These are phyloP conservation scores for Candida tammaniensis DNA, from an alignment of 805 yeast genomes.

Conservation along the genomic window DNA sequence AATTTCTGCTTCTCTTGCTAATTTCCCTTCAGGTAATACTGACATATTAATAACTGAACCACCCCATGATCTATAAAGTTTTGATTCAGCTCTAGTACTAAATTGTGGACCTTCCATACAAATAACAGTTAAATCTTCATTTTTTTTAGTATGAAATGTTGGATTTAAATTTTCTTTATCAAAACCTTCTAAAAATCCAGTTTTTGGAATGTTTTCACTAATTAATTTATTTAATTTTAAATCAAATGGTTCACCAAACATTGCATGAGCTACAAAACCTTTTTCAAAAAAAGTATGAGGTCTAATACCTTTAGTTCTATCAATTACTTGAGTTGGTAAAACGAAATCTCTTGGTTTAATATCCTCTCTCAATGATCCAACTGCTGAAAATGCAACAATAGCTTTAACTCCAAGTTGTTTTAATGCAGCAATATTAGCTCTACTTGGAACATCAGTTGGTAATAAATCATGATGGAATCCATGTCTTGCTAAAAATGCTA, in stretches of 20 bases:
- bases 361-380: slow-evolving; percentile 87
- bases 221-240: slow-evolving; percentile 64
- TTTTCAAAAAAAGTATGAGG: slow-evolving; percentile 84
- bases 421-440: slow-evolving; percentile 95
- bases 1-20: slow-evolving; percentile 96
- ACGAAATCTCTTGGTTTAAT: slow-evolving; percentile 95
- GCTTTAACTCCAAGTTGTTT: slow-evolving; percentile 84
- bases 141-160: slow-evolving; percentile 64
- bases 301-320: slow-evolving; percentile 94
- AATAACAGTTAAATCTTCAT: slow-evolving; percentile 74
- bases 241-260: slow-evolving; percentile 97
- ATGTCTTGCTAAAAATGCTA: slow-evolving; percentile 94
- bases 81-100: slow-evolving; percentile 94
- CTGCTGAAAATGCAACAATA: slow-evolving; percentile 91
- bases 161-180: slow-evolving; percentile 37
- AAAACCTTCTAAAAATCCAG: slow-evolving; percentile 53
- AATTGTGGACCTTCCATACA: slow-evolving; percentile 99
- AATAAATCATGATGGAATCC: slow-evolving; percentile 86
- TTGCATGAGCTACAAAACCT: slow-evolving; percentile 96
- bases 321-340: slow-evolving; percentile 94
- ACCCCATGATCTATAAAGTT: slow-evolving; percentile 81
- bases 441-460: slow-evolving; percentile 88
- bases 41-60: slow-evolving; percentile 97
- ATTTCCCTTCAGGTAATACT: slow-evolving; percentile 93
- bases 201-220: slow-evolving; percentile 42